These are phyloP conservation scores for Omphalotus guepiniiformis DNA, from an alignment of 768 basidiomycete species.

Conservation along the genomic window DNA sequence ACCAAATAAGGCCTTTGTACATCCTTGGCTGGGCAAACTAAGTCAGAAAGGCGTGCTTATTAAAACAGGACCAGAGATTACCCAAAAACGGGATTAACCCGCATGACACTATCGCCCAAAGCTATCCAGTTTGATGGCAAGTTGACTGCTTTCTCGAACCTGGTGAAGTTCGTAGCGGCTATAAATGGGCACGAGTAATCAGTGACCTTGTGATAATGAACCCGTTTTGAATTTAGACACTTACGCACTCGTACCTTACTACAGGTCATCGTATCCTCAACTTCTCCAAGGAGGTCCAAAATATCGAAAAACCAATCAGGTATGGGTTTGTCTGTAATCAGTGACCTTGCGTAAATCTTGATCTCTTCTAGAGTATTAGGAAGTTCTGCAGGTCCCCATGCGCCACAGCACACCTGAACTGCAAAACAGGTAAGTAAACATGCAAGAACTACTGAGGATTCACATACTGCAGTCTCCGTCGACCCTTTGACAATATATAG, in stretches of 20 bases:
- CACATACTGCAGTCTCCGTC: slow-evolving; percentile 6
- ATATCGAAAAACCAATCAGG: slow-evolving; percentile 13
- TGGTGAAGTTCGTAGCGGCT: slow-evolving; percentile 14
- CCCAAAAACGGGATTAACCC: too few relatives aligned
- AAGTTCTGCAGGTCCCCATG: slow-evolving; percentile 7
- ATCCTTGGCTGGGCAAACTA: slow-evolving; percentile 18
- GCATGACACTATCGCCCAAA: slow-evolving; percentile 12
- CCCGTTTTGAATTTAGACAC: too few relatives aligned
- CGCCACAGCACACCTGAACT: too few relatives aligned
- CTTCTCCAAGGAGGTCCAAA: slow-evolving; percentile 13
- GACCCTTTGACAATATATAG: not conserved
- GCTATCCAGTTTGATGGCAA: slow-evolving; percentile 17
- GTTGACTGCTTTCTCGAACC: slow-evolving; percentile 11
- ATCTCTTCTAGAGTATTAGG: slow-evolving; percentile 9
- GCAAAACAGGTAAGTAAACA: not conserved
- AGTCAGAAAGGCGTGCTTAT: too few relatives aligned
- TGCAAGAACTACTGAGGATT: not conserved
- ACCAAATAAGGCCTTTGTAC: slow-evolving; percentile 16
- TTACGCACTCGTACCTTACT: slow-evolving; percentile 9
- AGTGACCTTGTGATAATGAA: not conserved
- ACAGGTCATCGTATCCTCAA: not conserved
- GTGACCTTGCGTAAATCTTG: too few relatives aligned
- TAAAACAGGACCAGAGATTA: too few relatives aligned
- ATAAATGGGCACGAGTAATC: not conserved
- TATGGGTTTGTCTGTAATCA: slow-evolving; percentile 3